Percentiles rank a stretch among this genome's conserved stretches.
These are phyloP conservation scores for Bipolaris victoriae DNA, from an alignment of 2,329 filamentous ascomycete genomes.

Conservation along the genomic window DNA sequence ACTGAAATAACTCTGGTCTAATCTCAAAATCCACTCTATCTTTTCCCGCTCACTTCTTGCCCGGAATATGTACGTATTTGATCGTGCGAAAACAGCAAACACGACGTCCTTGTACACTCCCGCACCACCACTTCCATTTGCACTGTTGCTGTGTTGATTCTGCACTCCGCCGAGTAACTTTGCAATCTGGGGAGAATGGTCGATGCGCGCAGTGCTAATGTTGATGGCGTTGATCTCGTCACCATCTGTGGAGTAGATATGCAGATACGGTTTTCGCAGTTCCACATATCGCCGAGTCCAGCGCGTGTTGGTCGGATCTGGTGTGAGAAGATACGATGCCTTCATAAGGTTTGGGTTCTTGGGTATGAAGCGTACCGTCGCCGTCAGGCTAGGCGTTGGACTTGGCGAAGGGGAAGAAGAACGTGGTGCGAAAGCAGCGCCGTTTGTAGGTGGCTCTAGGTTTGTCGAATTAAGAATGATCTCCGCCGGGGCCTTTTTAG, in stretches of 20 bases:
- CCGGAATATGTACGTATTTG: conserved; percentile 95
- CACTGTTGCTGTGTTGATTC: conserved; percentile 8
- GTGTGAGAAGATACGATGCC: conserved; percentile 84
- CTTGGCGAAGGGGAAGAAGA: conserved; percentile 46
- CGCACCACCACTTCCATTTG: conserved; percentile 12
- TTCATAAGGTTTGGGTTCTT: conserved; percentile 79
- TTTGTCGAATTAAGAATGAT: conserved; percentile 57
- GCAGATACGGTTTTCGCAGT: conserved; percentile 86
- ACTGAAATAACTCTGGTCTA: conserved; percentile 78
- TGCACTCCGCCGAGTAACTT: conserved; percentile 66
- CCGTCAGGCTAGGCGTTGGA: conserved; percentile 68
- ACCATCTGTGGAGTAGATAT: conserved; percentile 85
- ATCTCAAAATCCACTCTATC: conserved; percentile 94
- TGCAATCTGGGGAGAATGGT: conserved; percentile 87
- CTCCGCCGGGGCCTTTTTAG: conserved; percentile 51
- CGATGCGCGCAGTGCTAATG: conserved; percentile 85
- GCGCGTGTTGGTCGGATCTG: conserved; percentile 77
- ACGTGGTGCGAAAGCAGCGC: conserved; percentile 53
- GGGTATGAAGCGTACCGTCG: conserved; percentile 75
- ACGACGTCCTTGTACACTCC: conserved; percentile 64
- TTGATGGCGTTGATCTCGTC: conserved; percentile 92
- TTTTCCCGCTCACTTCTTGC: conserved; percentile 89
- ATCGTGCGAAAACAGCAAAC: conserved; percentile 91
- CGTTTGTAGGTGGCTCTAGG: conserved; percentile 72
- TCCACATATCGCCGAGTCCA: conserved; percentile 96